phyloP scores from a whole-genome alignment of 441 rosid genomes.

The Daphne laureola region DNA sequence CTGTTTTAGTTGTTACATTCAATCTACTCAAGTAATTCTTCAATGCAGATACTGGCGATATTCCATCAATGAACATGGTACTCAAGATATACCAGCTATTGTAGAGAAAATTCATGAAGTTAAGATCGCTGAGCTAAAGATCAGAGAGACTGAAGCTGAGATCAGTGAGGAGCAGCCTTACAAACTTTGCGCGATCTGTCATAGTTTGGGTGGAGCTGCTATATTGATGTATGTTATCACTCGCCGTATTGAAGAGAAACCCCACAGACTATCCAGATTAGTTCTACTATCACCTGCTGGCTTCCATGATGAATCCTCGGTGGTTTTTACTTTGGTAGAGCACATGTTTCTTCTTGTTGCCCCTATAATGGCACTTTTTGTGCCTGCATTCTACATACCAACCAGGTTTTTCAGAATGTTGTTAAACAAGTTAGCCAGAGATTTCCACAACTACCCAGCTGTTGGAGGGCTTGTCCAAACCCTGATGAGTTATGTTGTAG shows the following conservation, averaged over 20 bases:
- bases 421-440: slow-evolving; percentile 82
- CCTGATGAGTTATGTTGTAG: slow-evolving; percentile 67
- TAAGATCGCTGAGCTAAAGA: slow-evolving; percentile 65
- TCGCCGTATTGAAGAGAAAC: slow-evolving; percentile 56
- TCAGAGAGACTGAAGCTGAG: slow-evolving; percentile 54
- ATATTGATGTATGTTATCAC: slow-evolving; percentile 69
- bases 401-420: slow-evolving; percentile 89
- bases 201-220: slow-evolving; percentile 91
- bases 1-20: no score
- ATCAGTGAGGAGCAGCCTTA: slow-evolving; percentile 46
- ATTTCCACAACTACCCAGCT: slow-evolving; percentile 89
- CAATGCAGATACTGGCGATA: slow-evolving; percentile 70
- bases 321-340: slow-evolving; percentile 52
- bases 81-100: slow-evolving; percentile 82
- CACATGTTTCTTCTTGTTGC: slow-evolving; percentile 44
- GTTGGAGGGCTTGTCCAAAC: slow-evolving; percentile 91
- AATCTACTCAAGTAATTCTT: neutral
- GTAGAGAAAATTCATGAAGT: slow-evolving; percentile 76
- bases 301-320: slow-evolving; percentile 63
- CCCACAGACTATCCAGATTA: slow-evolving; percentile 67
- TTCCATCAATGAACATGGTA: slow-evolving; percentile 86
- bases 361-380: slow-evolving; percentile 45
- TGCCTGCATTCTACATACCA: slow-evolving; percentile 83
- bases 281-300: slow-evolving; percentile 85
- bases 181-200: slow-evolving; percentile 74